Evolutionary conservation across 2,329 filamentous ascomycete genomes (phyloP).

Genomic region (Pseudonectria foliicola): DNA sequence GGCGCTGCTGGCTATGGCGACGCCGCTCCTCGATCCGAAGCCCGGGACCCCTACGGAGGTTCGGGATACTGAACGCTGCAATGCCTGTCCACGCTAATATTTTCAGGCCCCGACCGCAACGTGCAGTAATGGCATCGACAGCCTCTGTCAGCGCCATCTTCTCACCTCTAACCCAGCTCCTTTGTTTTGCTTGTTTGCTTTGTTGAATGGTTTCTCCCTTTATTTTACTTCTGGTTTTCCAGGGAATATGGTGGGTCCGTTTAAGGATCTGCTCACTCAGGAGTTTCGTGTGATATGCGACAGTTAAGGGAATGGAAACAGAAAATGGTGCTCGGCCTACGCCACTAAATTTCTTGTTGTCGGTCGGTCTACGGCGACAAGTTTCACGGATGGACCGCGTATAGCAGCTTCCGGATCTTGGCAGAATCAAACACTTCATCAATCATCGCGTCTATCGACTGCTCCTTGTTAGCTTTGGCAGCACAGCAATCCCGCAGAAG

Average conservation of each 20-base stretch:
- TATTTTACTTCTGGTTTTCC: constrained; percentile 21
- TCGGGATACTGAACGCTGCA: constrained; percentile 19
- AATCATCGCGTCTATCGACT: constrained; percentile 31
- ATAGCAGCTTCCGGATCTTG: constrained; percentile 33
- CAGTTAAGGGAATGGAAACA: constrained; percentile 29
- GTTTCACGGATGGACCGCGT: constrained; percentile 30
- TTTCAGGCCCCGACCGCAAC: constrained; percentile 25
- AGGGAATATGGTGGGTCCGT: constrained; percentile 22
- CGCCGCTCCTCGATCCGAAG: constrained; percentile 35
- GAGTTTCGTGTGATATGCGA: constrained; percentile 31
- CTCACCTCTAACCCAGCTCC: constrained; percentile 21
- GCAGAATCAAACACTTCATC: constrained; percentile 34
- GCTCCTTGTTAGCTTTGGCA: constrained; percentile 31
- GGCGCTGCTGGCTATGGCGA: constrained; percentile 34
- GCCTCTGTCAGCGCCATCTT: constrained; percentile 10
- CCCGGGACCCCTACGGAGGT: constrained; percentile 39
- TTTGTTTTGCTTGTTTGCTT: constrained; percentile 20
- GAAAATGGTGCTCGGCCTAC: constrained; percentile 28
- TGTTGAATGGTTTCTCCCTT: constrained; percentile 20
- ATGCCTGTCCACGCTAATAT: constrained; percentile 21
- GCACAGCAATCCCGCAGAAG: constrained; percentile 27
- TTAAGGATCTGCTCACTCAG: constrained; percentile 27
- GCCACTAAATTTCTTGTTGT: constrained; percentile 29
- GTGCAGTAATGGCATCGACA: constrained; percentile 14
- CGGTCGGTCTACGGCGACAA: constrained; percentile 31